Base-by-base conservation (phyloP, 768 basidiomycete genomes). In the Lepiota brunneoincarnata region DNA sequence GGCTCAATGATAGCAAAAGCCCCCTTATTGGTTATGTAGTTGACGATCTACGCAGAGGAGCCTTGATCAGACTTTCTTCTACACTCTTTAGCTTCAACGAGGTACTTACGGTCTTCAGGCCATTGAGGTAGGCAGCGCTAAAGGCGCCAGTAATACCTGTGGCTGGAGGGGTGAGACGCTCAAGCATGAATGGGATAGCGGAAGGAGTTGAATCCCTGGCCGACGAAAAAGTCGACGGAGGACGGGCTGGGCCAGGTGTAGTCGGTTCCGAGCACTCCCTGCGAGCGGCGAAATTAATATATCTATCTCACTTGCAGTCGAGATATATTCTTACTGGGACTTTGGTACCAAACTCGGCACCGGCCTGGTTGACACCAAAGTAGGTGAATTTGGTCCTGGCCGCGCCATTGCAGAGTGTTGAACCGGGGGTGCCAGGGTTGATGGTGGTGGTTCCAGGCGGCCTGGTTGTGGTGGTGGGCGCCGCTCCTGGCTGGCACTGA, bases 321-420 rank as follows among this genome's bases (percentile, higher is more conserved):
- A 23, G 51, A n/a, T 17, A 20, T 20, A 34, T 64, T 40, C 67
- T 62, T 51, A 82, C 83, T 14, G 83, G 83, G 59, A 76, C 72
- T 15, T 61, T 67, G 11, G 59, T 69, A 15, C 83, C 83, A 57
- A 84, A 86, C 64, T 86, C 83, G 38, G 82, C 83, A 59, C 82
- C 81, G 47, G 80, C 77, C 64, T 84, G 67, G 67, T 81, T 84
- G 40, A 84, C 82, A 65, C 83, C 84, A 57, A 84, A 83, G 72
- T 67, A 82, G 62, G 76, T 72, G 76, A 86, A 84, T 64, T 82
- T 83, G 42, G 79, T 82, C 42, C 53, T 58, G 15, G 59, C 21
- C 12, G 54, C 59, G 21, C 49, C 44, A 23, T 42, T 56, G 12
- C 53, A 54, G 42, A 57, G 58, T 15, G 35, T 31, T 11, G 28